A percentile compares a stretch with the other conserved stretches of the same genome.
Evolutionary conservation across 2,329 filamentous ascomycete genomes (phyloP).

Genomic region (Pseudofabraea citricarpa): DNA sequence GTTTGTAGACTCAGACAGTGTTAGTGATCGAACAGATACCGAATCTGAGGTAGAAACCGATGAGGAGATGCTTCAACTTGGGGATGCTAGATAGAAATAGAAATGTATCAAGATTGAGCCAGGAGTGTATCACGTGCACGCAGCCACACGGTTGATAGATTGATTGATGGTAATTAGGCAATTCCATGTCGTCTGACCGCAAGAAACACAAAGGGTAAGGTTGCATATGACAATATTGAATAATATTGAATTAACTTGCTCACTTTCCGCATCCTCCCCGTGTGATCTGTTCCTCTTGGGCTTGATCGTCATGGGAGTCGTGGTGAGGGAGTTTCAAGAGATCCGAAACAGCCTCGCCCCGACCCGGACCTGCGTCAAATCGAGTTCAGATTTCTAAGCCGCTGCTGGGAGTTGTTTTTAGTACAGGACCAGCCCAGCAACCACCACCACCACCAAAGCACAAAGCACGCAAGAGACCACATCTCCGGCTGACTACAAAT

Average conservation of each 20-base stretch:
- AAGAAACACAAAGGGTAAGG: neutral
- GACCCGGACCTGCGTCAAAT: neutral
- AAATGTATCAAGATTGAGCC: too few relatives aligned
- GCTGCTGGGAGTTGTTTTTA: too few relatives aligned
- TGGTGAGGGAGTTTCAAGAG: neutral
- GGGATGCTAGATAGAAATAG: too few relatives aligned
- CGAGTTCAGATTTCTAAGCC: neutral
- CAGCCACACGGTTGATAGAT: too few relatives aligned
- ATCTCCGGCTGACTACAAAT: too few relatives aligned
- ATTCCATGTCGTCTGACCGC: neutral
- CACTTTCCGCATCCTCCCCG: too few relatives aligned
- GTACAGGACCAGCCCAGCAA: too few relatives aligned
- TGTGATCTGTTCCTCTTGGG: neutral
- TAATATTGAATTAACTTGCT: too few relatives aligned
- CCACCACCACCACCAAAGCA: neutral
- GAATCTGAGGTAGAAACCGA: neutral
- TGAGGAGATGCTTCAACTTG: too few relatives aligned
- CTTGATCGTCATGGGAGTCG: neutral
- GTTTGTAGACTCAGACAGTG: neutral
- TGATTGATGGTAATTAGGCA: too few relatives aligned
- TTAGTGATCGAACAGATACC: neutral
- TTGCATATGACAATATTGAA: too few relatives aligned
- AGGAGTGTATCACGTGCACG: too few relatives aligned
- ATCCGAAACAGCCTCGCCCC: neutral
- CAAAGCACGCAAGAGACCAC: constrained; percentile 3